These are phyloP conservation scores for Rubia balearica DNA, from an alignment of 305 asterid species.

Conservation along the genomic window DNA sequence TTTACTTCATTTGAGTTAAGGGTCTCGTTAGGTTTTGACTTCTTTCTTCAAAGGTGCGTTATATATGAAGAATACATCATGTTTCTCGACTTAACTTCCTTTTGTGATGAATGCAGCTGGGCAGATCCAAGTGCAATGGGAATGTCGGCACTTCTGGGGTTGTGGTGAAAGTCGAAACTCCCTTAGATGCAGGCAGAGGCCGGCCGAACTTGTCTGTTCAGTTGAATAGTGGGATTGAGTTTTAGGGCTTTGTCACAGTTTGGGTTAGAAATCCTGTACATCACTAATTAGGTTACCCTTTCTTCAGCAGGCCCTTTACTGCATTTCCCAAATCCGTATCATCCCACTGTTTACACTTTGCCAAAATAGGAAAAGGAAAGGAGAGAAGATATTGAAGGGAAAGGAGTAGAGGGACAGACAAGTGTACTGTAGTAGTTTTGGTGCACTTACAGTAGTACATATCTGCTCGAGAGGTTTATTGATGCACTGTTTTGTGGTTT, in stretches of 20 bases:
- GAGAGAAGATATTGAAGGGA: background rate
- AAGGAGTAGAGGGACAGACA: background rate
- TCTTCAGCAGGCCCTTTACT: background rate
- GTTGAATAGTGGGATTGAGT: conserved; percentile 81
- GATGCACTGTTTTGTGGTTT: background rate
- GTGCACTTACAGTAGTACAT: conserved; percentile 7
- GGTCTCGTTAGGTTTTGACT: background rate
- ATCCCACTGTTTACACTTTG: background rate
- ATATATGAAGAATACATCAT: background rate
- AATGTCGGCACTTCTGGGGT: conserved; percentile 81
- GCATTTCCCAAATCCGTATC: background rate
- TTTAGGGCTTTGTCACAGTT: conserved; percentile 20
- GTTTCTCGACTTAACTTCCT: background rate
- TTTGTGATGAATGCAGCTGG: conserved; percentile 47
- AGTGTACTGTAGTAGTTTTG: background rate
- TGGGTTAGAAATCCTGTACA: background rate
- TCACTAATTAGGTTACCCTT: background rate
- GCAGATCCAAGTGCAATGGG: conserved; percentile 96
- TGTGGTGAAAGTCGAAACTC: conserved; percentile 77
- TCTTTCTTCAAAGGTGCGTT: background rate
- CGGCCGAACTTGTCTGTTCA: conserved; percentile 76
- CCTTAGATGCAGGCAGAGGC: conserved; percentile 50
- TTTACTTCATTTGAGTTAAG: background rate
- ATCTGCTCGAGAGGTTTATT: background rate
- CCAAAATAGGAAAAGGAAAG: no score